Evolutionary conservation across 2,329 filamentous ascomycete genomes (phyloP).

Genomic region (Cytospora schulzeri): DNA sequence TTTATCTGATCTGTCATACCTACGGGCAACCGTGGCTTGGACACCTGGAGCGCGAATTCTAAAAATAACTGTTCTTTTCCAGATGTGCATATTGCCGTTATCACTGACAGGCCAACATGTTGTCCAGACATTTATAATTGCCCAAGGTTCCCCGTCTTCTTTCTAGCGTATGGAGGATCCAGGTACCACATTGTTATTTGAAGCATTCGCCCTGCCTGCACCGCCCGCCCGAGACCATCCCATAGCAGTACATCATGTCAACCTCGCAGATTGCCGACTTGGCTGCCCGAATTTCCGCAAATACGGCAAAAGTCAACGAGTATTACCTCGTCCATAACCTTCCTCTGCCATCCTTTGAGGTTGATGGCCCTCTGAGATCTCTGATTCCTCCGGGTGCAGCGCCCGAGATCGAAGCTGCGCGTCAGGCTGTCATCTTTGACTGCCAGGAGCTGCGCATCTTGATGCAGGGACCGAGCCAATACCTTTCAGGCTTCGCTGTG

Average conservation of each 20-base stretch:
- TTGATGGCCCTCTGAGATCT: not conserved
- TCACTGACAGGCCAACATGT: not conserved
- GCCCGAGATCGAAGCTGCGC: slow-evolving; percentile 14
- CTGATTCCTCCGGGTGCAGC: slow-evolving; percentile 1
- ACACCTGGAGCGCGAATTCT: not conserved
- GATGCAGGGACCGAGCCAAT: slow-evolving; percentile 14
- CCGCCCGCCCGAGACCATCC: not conserved
- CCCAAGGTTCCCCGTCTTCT: not conserved
- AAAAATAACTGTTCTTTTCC: not conserved
- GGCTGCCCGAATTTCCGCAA: slow-evolving; percentile 13
- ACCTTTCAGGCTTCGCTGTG: slow-evolving; percentile 6
- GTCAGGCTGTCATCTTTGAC: slow-evolving; percentile 18
- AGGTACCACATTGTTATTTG: not conserved
- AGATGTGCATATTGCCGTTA: not conserved
- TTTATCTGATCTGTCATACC: not conserved
- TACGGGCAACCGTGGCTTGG: not conserved
- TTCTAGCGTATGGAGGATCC: not conserved
- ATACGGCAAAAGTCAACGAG: slow-evolving; percentile 9
- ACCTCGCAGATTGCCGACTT: slow-evolving; percentile 9
- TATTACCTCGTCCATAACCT: not conserved
- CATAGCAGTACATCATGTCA: slow-evolving; percentile 4
- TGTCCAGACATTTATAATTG: slow-evolving; percentile 1
- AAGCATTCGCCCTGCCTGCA: not conserved
- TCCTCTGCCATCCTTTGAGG: slow-evolving; percentile 2
- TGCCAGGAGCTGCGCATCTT: slow-evolving; percentile 16